Evolutionary conservation across 305 asterid genomes (phyloP), one percentile per base, ranked within the genome.

Genomic region (Solanum chacoense): DNA sequence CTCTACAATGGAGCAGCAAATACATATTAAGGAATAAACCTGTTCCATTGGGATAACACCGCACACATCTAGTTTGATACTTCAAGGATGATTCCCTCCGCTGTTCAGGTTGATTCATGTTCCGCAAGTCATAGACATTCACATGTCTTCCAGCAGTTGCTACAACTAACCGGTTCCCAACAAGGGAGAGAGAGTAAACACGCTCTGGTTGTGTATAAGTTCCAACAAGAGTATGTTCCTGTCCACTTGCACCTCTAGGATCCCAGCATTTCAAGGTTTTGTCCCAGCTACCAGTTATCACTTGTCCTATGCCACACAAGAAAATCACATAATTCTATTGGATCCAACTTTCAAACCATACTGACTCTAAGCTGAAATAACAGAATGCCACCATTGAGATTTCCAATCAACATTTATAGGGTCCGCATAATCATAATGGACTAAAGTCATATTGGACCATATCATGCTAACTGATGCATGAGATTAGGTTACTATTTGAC

Each of bases 141-240:
- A 97, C 99, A 93, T 96, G 99, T 87, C 99, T 92, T 91, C 99
- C 99, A 31, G 99, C 99, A 87, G 99, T 96, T 86, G 99, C 99
- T 71, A 96, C 98, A 31, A 96, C 99, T 91, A 97, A 42, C 34
- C 95, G 98, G 88, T 95, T 94, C 84, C 99, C 98, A 91, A 94
- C 96, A 89, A 97, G 93, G 36, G 99, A 96, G 88, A 97, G 91
- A 32, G 99, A 96, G 87, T 97, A 97, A 37, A 96, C 98, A 85
- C 99, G 98, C 92, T 97, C 99, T 38, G 99, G 99, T 92, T 97
- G 99, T 36, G 93, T 22, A 35, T 94, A 97, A 71, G 98, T 93
- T 89, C 99, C 98, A 34, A 95, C 96, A 73, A 97, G 97, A 85
- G 97, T 90, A 36, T 91, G 98, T 40, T 96, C 99, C 92, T 95